Conservation (phyloP, 371 early-diverging fungal species). For the Syncephalastrum sp. region DNA sequence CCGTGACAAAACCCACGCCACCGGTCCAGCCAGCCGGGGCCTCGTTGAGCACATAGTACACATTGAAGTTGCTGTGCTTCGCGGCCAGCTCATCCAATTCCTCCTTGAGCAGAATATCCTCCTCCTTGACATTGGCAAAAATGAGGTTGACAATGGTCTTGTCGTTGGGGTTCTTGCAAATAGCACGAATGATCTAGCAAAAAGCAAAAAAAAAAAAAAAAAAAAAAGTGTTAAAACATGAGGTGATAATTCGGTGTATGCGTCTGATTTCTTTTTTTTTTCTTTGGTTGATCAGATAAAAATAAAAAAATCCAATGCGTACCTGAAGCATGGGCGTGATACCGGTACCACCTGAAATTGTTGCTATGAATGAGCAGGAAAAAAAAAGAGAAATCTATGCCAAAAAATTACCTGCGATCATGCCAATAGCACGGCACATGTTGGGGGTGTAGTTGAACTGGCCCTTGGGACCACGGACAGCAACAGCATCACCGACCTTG, state of each 20-base stretch:
- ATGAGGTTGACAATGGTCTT: conserved; percentile 81
- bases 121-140: conserved; percentile 88
- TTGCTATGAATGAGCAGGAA: not conserved
- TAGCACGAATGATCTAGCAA: conserved; percentile 72
- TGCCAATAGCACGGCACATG: conserved; percentile 78
- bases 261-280: conserved; percentile 2
- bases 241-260: too few relatives aligned
- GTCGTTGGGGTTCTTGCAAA: conserved; percentile 82
- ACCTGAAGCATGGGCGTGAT: conserved; percentile 95
- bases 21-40: conserved; percentile 85
- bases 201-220: not conserved
- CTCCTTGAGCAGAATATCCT: conserved; percentile 86
- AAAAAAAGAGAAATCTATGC: conserved; percentile 5
- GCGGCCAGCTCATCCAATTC: conserved; percentile 80
- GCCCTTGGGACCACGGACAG: conserved; percentile 91
- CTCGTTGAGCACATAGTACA: conserved; percentile 85
- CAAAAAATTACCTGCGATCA: conserved; percentile 53
- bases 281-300: not conserved
- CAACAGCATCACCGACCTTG: conserved; percentile 79
- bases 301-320: conserved; percentile 1
- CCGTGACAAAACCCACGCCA: conserved; percentile 84
- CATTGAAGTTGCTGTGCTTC: conserved; percentile 78
- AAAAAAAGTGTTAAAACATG: not conserved
- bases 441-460: conserved; percentile 86
- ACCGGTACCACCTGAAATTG: conserved; percentile 66